Evolutionary conservation across 345 rosid species (phyloP).

Genomic region (Erucastrum elatum): DNA sequence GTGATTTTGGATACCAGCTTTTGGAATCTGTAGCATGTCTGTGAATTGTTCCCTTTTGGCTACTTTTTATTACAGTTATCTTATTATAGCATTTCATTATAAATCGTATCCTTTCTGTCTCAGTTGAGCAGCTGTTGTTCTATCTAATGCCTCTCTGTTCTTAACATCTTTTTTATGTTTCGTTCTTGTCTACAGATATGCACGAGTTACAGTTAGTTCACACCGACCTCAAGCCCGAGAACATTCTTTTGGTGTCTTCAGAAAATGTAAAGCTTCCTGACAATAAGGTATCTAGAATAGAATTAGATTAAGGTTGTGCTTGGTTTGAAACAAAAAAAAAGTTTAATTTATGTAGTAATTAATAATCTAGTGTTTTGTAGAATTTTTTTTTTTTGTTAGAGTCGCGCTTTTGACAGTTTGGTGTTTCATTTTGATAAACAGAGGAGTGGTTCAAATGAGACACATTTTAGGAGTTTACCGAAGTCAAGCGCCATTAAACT

Average conservation of each 20-base stretch:
- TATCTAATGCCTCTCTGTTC: not conserved
- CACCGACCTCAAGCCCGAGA: constrained; percentile 91
- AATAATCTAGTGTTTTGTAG: not conserved
- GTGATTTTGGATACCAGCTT: constrained; percentile 91
- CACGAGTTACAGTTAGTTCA: constrained; percentile 76
- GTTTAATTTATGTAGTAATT: constrained; percentile 5
- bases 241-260: constrained; percentile 76
- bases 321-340: not conserved
- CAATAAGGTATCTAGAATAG: constrained; percentile 53
- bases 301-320: constrained; percentile 32
- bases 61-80: constrained; percentile 9
- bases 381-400: not conserved
- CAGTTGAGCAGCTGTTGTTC: constrained; percentile 10
- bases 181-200: constrained; percentile 62
- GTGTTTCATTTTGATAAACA: constrained; percentile 45
- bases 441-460: constrained; percentile 57
- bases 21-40: constrained; percentile 97
- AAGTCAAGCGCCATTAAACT: constrained; percentile 89
- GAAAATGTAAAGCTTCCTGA: constrained; percentile 70
- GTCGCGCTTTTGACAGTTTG: constrained; percentile 12
- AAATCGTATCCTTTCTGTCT: constrained; percentile 30
- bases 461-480: constrained; percentile 65
- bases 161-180: constrained; percentile 17
- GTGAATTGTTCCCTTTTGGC: constrained; percentile 57
- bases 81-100: constrained; percentile 25